Conservation (phyloP, 2,329 filamentous ascomycete species). For the Pestalotiopsis sp. region DNA sequence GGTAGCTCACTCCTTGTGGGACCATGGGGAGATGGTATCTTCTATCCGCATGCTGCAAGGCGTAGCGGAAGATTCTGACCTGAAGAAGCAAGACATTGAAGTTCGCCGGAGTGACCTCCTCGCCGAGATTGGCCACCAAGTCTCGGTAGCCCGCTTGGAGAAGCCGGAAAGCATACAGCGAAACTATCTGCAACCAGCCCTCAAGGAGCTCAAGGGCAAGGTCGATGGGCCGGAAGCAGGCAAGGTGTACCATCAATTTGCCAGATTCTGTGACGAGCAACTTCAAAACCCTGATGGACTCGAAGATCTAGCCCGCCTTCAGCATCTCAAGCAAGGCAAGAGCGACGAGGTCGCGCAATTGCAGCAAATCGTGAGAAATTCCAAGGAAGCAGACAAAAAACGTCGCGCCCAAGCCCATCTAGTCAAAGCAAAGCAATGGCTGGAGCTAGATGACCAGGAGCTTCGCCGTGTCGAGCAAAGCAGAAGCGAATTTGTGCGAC, state of each 20-base stretch:
- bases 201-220: slow-evolving; percentile 75
- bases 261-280: slow-evolving; percentile 92
- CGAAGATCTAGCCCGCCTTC: slow-evolving; percentile 81
- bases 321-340: slow-evolving; percentile 79
- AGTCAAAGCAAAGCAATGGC: slow-evolving; percentile 80
- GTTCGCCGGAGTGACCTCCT: slow-evolving; percentile 79
- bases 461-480: slow-evolving; percentile 76
- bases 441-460: slow-evolving; percentile 87
- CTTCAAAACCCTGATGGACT: slow-evolving; percentile 82
- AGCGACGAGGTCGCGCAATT: slow-evolving; percentile 78
- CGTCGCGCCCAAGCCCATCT: slow-evolving; percentile 63
- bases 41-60: slow-evolving; percentile 88
- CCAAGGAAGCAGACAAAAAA: slow-evolving; percentile 54
- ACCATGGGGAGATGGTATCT: slow-evolving; percentile 84
- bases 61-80: slow-evolving; percentile 62
- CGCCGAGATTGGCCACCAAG: slow-evolving; percentile 84
- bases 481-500: slow-evolving; percentile 79
- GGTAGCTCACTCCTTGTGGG: slow-evolving; percentile 88
- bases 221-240: slow-evolving; percentile 74
- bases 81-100: slow-evolving; percentile 70
- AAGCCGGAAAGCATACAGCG: slow-evolving; percentile 89
- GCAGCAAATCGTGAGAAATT: slow-evolving; percentile 57
- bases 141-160: slow-evolving; percentile 87
- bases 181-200: slow-evolving; percentile 81
- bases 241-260: slow-evolving; percentile 92